A percentile compares a stretch with the other conserved stretches of the same genome.
Evolutionary conservation across 352 stramenopile genomes (phyloP).

Genomic region (Phytophthora ohioensis): DNA sequence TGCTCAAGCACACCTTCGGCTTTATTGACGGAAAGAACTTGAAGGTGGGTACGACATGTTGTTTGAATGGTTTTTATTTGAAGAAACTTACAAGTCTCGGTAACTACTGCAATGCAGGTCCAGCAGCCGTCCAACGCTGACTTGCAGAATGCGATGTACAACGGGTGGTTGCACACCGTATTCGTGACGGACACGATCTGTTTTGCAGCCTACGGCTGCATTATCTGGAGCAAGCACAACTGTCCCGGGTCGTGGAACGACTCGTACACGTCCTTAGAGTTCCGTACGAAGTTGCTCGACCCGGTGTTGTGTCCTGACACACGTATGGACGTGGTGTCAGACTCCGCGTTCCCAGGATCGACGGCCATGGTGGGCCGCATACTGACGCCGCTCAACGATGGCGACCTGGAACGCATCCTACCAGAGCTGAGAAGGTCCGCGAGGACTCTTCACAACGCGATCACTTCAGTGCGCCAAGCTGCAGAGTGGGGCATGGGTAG

Average conservation of each 20-base stretch:
- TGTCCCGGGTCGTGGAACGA: too few species aligned
- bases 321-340: neutral
- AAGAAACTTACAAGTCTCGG: neutral
- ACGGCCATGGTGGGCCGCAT: neutral
- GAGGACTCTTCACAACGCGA: slow-evolving; percentile 1
- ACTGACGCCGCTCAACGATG: too few species aligned
- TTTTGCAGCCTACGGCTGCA: too few species aligned
- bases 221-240: too few species aligned
- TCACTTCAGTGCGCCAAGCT: slow-evolving; percentile 6
- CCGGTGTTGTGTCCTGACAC: slow-evolving; percentile 15
- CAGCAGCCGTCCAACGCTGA: slow-evolving; percentile 5
- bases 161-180: too few species aligned
- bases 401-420: too few species aligned
- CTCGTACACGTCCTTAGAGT: too few species aligned
- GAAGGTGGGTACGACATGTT: slow-evolving; percentile 5
- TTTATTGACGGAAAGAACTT: slow-evolving; percentile 20
- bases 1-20: slow-evolving; percentile 34
- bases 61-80: neutral
- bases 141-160: too few species aligned
- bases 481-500: neutral
- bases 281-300: neutral
- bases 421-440: slow-evolving; percentile 1
- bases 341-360: slow-evolving; percentile 10
- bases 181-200: too few species aligned
- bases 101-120: slow-evolving; percentile 3